Evolutionary conservation across 768 basidiomycete species (phyloP).

Genomic region (Kwoniella europaea): DNA sequence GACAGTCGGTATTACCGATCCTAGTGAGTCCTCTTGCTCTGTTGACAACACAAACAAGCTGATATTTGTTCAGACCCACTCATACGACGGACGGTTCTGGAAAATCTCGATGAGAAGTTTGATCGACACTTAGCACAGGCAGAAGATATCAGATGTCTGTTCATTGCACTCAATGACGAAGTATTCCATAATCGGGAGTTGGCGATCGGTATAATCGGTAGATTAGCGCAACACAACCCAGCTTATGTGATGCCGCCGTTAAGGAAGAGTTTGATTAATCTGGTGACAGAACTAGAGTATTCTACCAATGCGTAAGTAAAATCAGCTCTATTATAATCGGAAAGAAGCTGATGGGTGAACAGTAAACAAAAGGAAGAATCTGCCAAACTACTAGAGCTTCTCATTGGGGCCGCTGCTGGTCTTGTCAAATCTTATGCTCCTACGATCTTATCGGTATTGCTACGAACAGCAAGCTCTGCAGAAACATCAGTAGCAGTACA

Average conservation of each 20-base stretch:
- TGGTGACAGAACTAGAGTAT: slow-evolving; percentile 95
- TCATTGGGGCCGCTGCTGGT: slow-evolving; percentile 88
- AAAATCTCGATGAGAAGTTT: slow-evolving; percentile 86
- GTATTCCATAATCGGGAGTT: slow-evolving; percentile 89
- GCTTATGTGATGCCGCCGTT: slow-evolving; percentile 98
- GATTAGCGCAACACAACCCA: slow-evolving; percentile 91
- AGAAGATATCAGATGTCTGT: slow-evolving; percentile 95
- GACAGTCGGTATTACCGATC: slow-evolving; percentile 94
- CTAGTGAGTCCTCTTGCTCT: slow-evolving; percentile 64
- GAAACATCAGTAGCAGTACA: slow-evolving; percentile 86
- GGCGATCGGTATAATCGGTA: slow-evolving; percentile 89
- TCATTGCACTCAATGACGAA: slow-evolving; percentile 97
- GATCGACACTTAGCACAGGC: slow-evolving; percentile 97
- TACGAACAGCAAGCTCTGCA: slow-evolving; percentile 75
- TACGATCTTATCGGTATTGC: slow-evolving; percentile 88
- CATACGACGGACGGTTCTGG: slow-evolving; percentile 85
- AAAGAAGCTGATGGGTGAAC: slow-evolving; percentile 16
- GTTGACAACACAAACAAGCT: not conserved
- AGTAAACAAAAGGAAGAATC: slow-evolving; percentile 74
- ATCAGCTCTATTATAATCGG: not conserved
- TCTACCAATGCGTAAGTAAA: slow-evolving; percentile 78
- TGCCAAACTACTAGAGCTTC: slow-evolving; percentile 81
- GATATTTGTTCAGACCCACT: slow-evolving; percentile 65
- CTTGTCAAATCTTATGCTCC: slow-evolving; percentile 95
- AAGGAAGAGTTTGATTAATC: slow-evolving; percentile 90